These are phyloP conservation scores for Schwanniomyces sp. DNA, from an alignment of 805 yeast species.

Conservation along the genomic window DNA sequence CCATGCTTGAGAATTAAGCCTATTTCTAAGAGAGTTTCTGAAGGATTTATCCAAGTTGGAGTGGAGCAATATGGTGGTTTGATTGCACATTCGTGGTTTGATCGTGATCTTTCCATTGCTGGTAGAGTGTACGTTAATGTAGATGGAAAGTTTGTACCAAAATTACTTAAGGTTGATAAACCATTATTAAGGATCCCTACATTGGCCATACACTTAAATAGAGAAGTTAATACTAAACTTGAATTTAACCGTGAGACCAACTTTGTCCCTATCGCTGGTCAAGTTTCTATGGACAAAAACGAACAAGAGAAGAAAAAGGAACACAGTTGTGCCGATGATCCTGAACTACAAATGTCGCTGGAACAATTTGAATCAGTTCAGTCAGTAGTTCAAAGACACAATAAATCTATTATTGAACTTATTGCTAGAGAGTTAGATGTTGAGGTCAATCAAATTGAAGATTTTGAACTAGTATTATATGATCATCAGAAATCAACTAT, in stretches of 20 bases:
- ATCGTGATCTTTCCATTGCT: constrained; percentile 86
- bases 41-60: constrained; percentile 85
- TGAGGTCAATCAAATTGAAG: constrained; percentile 63
- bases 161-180: constrained; percentile 73
- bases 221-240: constrained; percentile 73
- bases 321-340: constrained; percentile 50
- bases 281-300: constrained; percentile 23
- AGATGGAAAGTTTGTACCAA: constrained; percentile 56
- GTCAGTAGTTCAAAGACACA: constrained; percentile 71
- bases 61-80: constrained; percentile 97
- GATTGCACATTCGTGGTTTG: constrained; percentile 96
- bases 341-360: constrained; percentile 44
- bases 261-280: constrained; percentile 82
- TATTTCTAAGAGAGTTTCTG: constrained; percentile 62
- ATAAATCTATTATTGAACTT: constrained; percentile 62
- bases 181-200: constrained; percentile 93
- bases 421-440: constrained; percentile 67
- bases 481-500: constrained; percentile 82
- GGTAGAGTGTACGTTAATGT: constrained; percentile 78
- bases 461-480: constrained; percentile 82
- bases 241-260: constrained; percentile 90
- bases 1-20: constrained; percentile 91
- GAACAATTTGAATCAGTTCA: constrained; percentile 66
- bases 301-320: constrained; percentile 12
- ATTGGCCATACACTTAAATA: constrained; percentile 85